Evolutionary conservation across 345 rosid species (phyloP).

Genomic region (Pugionium cornutum): DNA sequence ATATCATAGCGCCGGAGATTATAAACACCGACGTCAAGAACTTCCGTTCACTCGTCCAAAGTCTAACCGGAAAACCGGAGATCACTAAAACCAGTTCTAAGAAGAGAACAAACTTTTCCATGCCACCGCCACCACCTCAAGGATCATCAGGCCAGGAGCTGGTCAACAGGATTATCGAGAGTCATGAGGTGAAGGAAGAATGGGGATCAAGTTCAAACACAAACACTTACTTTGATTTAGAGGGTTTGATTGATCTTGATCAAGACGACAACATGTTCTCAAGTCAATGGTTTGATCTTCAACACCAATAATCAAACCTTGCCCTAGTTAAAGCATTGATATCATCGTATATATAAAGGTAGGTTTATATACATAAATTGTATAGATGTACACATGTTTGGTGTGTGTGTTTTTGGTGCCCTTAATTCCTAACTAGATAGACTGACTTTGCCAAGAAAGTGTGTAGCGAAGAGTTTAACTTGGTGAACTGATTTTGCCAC

Average conservation of each 20-base stretch:
- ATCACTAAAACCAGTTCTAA: slow-evolving; percentile 29
- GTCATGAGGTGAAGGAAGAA: slow-evolving; percentile 37
- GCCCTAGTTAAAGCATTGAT: slow-evolving; percentile 1
- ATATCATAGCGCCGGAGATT: slow-evolving; percentile 88
- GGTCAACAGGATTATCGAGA: slow-evolving; percentile 24
- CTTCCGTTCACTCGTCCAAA: slow-evolving; percentile 80
- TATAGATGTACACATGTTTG: slow-evolving; percentile 20
- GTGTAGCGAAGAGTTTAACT: slow-evolving; percentile 26
- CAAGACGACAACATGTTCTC: slow-evolving; percentile 36
- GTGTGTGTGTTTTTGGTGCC: slow-evolving; percentile 1
- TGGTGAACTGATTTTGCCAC: slow-evolving; percentile 26
- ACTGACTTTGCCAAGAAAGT: slow-evolving; percentile 26
- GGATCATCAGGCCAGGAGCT: slow-evolving; percentile 14
- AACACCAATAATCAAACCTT: slow-evolving; percentile 2
- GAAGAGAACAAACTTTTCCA: slow-evolving; percentile 1
- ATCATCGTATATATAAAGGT: slow-evolving; percentile 3
- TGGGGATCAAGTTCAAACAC: slow-evolving; percentile 42
- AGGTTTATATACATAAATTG: slow-evolving; percentile 8
- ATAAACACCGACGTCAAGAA: slow-evolving; percentile 87
- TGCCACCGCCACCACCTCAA: slow-evolving; percentile 17
- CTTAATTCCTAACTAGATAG: slow-evolving; percentile 24
- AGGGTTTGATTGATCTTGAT: slow-evolving; percentile 36
- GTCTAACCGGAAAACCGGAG: slow-evolving; percentile 80
- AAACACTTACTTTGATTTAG: slow-evolving; percentile 37
- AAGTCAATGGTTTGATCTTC: slow-evolving; percentile 42